Evolutionary conservation across 208 protist species (phyloP).

Genomic region (Acanthamoeba lenticulata): DNA sequence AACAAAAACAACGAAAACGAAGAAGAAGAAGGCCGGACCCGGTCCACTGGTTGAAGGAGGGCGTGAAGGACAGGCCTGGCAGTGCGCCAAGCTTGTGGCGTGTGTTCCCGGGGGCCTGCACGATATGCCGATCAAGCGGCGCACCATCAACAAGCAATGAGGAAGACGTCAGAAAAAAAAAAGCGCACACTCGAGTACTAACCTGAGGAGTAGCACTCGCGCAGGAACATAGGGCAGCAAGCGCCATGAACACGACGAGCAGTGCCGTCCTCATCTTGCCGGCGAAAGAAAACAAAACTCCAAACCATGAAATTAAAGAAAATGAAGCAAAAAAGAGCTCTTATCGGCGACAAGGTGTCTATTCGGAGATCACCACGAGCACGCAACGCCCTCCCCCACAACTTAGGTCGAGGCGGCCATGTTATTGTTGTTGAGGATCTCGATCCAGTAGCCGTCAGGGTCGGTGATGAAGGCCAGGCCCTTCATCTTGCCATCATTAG

Average conservation of each 20-base stretch:
- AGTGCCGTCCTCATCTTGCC: too few relatives aligned
- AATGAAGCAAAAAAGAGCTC: background rate
- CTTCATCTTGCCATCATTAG: slow-evolving; percentile 78
- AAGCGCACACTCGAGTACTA: too few relatives aligned
- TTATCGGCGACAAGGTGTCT: too few relatives aligned
- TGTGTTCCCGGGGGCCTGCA: background rate
- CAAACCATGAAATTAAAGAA: too few relatives aligned
- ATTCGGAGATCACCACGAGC: too few relatives aligned
- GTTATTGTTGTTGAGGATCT: slow-evolving; percentile 67
- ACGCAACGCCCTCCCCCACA: too few relatives aligned
- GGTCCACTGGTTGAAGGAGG: slow-evolving; percentile 25
- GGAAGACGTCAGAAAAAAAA: too few relatives aligned
- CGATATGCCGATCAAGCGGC: background rate
- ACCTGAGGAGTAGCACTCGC: too few relatives aligned
- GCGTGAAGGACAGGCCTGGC: background rate
- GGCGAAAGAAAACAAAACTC: too few relatives aligned
- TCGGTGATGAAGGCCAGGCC: slow-evolving; percentile 77
- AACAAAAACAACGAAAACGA: background rate
- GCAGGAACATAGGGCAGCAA: too few relatives aligned
- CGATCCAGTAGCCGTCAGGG: slow-evolving; percentile 80
- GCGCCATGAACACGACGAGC: too few relatives aligned
- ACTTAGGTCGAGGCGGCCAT: background rate
- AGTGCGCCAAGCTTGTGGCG: background rate
- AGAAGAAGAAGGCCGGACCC: background rate
- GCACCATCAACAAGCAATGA: background rate